Evolutionary conservation across 2,329 filamentous ascomycete genomes (phyloP), one percentile per base, ranked within the genome.

Genomic region (Anisogramma anomala): DNA sequence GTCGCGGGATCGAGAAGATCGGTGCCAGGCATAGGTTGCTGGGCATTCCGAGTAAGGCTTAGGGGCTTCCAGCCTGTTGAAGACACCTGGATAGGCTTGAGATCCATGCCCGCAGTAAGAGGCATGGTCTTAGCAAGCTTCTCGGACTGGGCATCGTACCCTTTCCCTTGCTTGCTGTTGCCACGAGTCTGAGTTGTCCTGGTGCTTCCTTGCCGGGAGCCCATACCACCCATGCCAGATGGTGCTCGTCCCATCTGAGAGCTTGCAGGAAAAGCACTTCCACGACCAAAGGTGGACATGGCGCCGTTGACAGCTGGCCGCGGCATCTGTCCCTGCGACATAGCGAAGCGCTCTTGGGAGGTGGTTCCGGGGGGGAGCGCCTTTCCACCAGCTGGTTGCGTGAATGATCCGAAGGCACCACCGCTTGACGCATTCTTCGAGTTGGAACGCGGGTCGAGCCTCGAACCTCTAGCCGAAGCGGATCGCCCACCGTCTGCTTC

Each of bases 71-170:
- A 98, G 38, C 91, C 89, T 42, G 66, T 74, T n/a, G 73, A 51
- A 0, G 86, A 81, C 31, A 78, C 64, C 45, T 76, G 67, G 37
- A 96, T 82, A 37, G 83, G 79, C 67, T 89, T 85, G 49, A 98
- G 65, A 1, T 94, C 84, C 67, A 77, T 70, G 51, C 83, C 81
- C 45, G 79, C 78, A 45, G 89, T 95, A 49, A 96, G 77, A 57
- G 91, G 89, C 87, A 96, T 95, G 50, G 75, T 78, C 71, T 86
- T 87, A 58, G 83, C 80, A 56, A 76, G 71, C 58, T 87, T 77
- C 25, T 87, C 82, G 46, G 67, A 53, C 61, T 73, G 75, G 50
- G 60, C 55, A 41, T 57, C 59, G 53, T 69, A 72, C 53, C 69
- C 71, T 23, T 59, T 58, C n/a, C 43, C 43, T 48, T 72, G 72